Evolutionary conservation across 257 asterid genomes (phyloP).

Genomic region (Plantago elongata): DNA sequence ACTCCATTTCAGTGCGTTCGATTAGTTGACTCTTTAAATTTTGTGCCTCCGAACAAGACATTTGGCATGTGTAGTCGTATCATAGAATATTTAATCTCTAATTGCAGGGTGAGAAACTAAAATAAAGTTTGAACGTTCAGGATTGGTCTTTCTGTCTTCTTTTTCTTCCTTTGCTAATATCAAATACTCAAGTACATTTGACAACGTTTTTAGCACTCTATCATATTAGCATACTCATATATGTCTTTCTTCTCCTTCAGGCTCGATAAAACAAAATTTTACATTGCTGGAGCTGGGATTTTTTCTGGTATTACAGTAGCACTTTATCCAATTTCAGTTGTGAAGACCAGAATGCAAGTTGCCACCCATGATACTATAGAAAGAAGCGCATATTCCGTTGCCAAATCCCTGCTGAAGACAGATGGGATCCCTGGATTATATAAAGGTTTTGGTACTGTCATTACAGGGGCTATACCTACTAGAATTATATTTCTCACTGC

Average conservation of each 20-base stretch:
- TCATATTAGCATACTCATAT: slow-evolving; percentile 13
- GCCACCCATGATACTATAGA: slow-evolving; percentile 45
- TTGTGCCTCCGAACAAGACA: slow-evolving; percentile 3
- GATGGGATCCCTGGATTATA: slow-evolving; percentile 70
- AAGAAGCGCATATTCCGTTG: slow-evolving; percentile 44
- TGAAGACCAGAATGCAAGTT: slow-evolving; percentile 75
- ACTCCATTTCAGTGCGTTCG: not conserved
- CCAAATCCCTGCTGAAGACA: slow-evolving; percentile 18
- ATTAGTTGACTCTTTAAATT: not conserved
- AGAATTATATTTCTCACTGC: slow-evolving; percentile 75
- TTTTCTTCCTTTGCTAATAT: not conserved
- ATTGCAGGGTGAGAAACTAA: slow-evolving; percentile 2
- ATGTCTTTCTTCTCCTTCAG: slow-evolving; percentile 32
- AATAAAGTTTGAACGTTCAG: not conserved
- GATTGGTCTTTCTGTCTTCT: slow-evolving; percentile 9
- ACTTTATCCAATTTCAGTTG: slow-evolving; percentile 60
- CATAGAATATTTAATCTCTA: not conserved
- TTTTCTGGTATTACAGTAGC: slow-evolving; percentile 69
- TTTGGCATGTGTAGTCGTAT: slow-evolving; percentile 5
- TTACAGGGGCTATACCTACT: slow-evolving; percentile 77
- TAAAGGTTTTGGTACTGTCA: slow-evolving; percentile 71
- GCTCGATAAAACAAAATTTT: slow-evolving; percentile 86
- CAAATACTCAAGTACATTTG: not conserved
- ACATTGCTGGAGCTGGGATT: slow-evolving; percentile 70
- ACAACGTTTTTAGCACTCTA: slow-evolving; percentile 7